These are phyloP conservation scores for Sporothrix luriei DNA, from an alignment of 2,329 filamentous ascomycete genomes.

Conservation along the genomic window DNA sequence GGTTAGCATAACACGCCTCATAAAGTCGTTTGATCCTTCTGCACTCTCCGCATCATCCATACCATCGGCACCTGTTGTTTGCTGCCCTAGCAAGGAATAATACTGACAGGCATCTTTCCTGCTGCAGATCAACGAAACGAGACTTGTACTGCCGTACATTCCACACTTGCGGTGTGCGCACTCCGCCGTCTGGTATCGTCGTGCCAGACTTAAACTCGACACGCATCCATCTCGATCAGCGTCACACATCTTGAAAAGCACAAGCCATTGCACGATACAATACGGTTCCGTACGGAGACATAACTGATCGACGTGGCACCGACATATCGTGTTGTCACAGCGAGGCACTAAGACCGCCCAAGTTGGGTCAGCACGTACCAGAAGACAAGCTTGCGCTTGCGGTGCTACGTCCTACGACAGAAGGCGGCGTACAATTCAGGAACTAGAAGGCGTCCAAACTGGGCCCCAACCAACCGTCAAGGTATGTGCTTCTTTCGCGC, in stretches of 20 bases:
- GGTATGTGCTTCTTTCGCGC: conserved; percentile 10
- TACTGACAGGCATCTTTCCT: conserved; percentile 12
- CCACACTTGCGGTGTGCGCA: not conserved
- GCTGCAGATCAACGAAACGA: conserved; percentile 1
- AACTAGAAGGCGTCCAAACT: not conserved
- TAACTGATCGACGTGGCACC: conserved; percentile 23
- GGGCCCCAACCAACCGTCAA: conserved; percentile 1
- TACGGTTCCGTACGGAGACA: not conserved
- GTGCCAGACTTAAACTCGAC: conserved; percentile 10
- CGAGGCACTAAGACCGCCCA: conserved; percentile 1
- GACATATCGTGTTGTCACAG: conserved; percentile 3
- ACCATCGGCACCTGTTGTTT: not conserved
- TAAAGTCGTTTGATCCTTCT: conserved; percentile 9
- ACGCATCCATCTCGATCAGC: not conserved
- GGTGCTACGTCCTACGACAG: not conserved
- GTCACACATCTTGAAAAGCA: not conserved
- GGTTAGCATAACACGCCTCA: not conserved
- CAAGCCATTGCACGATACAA: not conserved
- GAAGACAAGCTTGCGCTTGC: not conserved
- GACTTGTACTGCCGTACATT: not conserved
- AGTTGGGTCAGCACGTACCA: conserved; percentile 8
- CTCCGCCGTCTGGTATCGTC: not conserved
- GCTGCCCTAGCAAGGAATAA: not conserved
- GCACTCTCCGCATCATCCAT: not conserved
- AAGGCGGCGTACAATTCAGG: conserved; percentile 8